Evolutionary conservation across 768 basidiomycete genomes (phyloP).

Genomic region (Cantharellus anzutake): DNA sequence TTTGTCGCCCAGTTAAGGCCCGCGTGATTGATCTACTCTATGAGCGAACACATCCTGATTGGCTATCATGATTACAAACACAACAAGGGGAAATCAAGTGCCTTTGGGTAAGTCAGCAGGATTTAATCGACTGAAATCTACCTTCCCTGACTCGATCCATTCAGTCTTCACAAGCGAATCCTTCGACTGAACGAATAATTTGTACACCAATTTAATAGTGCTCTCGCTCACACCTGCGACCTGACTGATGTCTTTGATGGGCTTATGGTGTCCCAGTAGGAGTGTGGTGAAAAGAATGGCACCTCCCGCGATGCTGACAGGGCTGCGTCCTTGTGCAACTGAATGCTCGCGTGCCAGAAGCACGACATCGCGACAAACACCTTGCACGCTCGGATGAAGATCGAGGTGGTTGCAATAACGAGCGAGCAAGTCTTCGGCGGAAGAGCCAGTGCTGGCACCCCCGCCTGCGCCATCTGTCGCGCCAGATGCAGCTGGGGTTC

Average conservation of each 20-base stretch:
- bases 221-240: conserved; percentile 93
- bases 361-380: conserved; percentile 70
- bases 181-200: conserved; percentile 51
- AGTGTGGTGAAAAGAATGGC: conserved; percentile 87
- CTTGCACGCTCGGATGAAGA: conserved; percentile 62
- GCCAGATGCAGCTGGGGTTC: conserved; percentile 19
- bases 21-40: too few species aligned
- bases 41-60: too few species aligned
- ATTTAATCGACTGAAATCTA: conserved; percentile 9
- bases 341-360: conserved; percentile 61
- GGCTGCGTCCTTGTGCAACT: conserved; percentile 84
- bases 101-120: neutral
- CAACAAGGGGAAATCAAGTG: neutral
- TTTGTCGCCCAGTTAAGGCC: too few species aligned
- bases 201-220: conserved; percentile 82
- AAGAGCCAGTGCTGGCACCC: conserved; percentile 11
- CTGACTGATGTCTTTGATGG: conserved; percentile 66
- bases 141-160: conserved; percentile 53
- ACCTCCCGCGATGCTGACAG: conserved; percentile 96
- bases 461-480: conserved; percentile 17
- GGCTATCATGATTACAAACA: too few species aligned
- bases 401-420: conserved; percentile 89
- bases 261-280: conserved; percentile 54
- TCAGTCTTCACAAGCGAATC: conserved; percentile 69
- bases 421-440: conserved; percentile 63